Base-by-base conservation (phyloP, 1,284 basidiomycete species). In the Papiliotrema flavescens region DNA sequence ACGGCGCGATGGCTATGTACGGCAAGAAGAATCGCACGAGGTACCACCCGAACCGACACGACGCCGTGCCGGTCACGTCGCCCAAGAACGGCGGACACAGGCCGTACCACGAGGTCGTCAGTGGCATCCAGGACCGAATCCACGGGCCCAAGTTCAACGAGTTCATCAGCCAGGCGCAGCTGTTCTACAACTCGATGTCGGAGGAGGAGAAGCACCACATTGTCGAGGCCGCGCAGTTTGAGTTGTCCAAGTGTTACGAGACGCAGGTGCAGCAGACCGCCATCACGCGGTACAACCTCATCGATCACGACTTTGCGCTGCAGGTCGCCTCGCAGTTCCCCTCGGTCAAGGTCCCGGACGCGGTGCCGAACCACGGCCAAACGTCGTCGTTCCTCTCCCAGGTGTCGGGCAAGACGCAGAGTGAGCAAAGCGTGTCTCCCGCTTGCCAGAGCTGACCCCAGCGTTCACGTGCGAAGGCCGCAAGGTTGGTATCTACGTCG, bases 191-290 rank as follows among this genome's bases (percentile, higher is more conserved):
- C 77, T 90, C 88, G 15, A 80, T 91, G 53, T 67, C 80, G 1
- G 64, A 78, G 0, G 67, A 82, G 52, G 89, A 92, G 78, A 84
- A 85, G 74, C 60, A 76, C 7, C 88, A 91, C 70, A 78, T 89
- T 39, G 75, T 82, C 47, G 66, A 72, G 4, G 88, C 87, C 1
- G 79, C 88, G 56, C 82, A 84, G 13, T 91, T 91, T 71, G 89
- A 90, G 73, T 80, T 91, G 37, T 83, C 82, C 51, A 87, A 90
- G 65, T 88, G 87, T 73, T 84, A 87, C 55, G 88, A 90, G 59
- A 81, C 83, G 0, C 72, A 79, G 3, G 86, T 92, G 1, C 87
- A 85, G 69, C 78, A 83, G 68, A 79, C 78, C 2, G 86, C 87
- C 69, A 83, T 86, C 49, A 78, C 82, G 48, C 69, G 85, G 3